Percentiles rank a stretch among this genome's conserved stretches.
Evolutionary conservation across 192 early-diverging fungal species (phyloP).

Genomic region (Backusella sp.): DNA sequence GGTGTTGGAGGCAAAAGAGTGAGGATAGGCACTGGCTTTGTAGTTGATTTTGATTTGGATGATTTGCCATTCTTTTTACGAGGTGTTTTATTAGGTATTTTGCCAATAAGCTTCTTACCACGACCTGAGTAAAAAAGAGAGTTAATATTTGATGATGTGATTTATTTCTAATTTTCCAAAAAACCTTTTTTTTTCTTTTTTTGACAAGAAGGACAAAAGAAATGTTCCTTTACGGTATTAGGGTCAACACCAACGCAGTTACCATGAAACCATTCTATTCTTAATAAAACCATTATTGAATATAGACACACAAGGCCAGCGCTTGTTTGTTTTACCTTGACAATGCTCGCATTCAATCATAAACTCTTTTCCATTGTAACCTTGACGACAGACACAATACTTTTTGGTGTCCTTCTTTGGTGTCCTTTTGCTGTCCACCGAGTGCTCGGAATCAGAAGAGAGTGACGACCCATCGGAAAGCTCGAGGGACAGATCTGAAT

Average conservation of each 20-base stretch:
- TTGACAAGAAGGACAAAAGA: constrained; percentile 28
- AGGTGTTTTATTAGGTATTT: not conserved
- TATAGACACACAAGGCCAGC: not conserved
- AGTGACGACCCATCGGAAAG: constrained; percentile 30
- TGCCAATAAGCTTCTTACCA: not conserved
- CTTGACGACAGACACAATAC: constrained; percentile 52
- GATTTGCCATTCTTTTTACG: not conserved
- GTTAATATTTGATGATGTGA: too few species aligned
- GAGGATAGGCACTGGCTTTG: not conserved
- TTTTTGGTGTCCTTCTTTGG: constrained; percentile 27
- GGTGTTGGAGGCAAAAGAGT: not conserved
- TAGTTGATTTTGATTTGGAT: not conserved
- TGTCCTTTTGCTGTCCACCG: constrained; percentile 1
- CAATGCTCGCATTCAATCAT: constrained; percentile 58
- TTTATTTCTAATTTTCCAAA: not conserved
- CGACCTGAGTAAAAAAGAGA: not conserved
- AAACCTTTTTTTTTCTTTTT: constrained; percentile 34
- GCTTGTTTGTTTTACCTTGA: constrained; percentile 35
- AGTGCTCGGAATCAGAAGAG: constrained; percentile 25
- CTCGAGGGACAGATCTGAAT: constrained; percentile 28
- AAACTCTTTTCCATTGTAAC: constrained; percentile 54
- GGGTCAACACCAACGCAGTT: constrained; percentile 48
- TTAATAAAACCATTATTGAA: too few species aligned
- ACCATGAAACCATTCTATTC: constrained; percentile 60
- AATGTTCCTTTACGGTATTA: constrained; percentile 30